Conservation (phyloP, 768 basidiomycete genomes). For the Myochromella boudieri region DNA sequence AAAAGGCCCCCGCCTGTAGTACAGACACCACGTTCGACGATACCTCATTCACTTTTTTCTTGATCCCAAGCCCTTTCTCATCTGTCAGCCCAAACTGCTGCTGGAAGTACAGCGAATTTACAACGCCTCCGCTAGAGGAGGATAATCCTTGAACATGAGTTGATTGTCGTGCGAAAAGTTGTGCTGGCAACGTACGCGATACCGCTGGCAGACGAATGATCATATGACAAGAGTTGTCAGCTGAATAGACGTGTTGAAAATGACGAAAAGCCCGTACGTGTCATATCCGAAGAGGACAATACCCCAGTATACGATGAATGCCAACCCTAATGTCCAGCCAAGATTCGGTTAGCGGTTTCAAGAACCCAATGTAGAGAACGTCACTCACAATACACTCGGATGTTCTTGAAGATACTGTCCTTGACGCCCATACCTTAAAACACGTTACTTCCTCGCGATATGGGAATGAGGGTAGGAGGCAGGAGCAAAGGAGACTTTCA, state of each 20-base stretch:
- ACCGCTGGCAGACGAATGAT: slow-evolving; percentile 15
- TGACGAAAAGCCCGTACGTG: slow-evolving; percentile 16
- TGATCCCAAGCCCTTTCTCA: slow-evolving; percentile 38
- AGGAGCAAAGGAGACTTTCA: neutral
- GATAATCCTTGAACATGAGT: neutral
- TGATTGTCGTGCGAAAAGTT: neutral
- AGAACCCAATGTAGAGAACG: no score
- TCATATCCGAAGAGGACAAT: slow-evolving; percentile 25
- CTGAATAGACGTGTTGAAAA: neutral
- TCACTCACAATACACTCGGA: slow-evolving; percentile 20
- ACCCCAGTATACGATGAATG: slow-evolving; percentile 25
- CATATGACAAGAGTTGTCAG: neutral
- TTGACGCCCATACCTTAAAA: neutral
- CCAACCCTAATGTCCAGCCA: slow-evolving; percentile 18
- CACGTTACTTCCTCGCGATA: neutral
- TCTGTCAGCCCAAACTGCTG: slow-evolving; percentile 58
- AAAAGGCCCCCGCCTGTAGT: slow-evolving; percentile 86
- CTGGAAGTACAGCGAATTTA: slow-evolving; percentile 51
- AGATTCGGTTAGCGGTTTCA: neutral
- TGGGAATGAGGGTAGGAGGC: neutral
- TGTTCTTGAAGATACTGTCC: slow-evolving; percentile 17
- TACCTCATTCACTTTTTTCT: slow-evolving; percentile 41
- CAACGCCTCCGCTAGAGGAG: slow-evolving; percentile 17
- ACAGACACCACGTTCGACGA: slow-evolving; percentile 86
- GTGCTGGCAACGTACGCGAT: slow-evolving; percentile 16